Evolutionary conservation across 495 filamentous ascomycete genomes (phyloP), one percentile per base, ranked within the genome.

Genomic region (Diplogelasinospora grovesii): DNA sequence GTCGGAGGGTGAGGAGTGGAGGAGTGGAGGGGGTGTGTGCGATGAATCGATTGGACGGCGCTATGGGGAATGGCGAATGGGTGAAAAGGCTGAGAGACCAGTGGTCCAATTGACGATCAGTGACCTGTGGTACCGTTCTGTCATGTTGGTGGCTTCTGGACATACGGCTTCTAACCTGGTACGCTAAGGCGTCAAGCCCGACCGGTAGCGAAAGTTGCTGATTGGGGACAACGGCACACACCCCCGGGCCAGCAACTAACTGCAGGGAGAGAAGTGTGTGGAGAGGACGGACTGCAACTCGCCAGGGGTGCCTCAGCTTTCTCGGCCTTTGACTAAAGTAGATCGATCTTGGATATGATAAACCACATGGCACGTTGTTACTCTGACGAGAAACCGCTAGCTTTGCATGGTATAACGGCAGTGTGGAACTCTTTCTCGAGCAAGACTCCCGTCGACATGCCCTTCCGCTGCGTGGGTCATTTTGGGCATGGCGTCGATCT

Each of bases 401-500:
- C 15, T 18, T n/a, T n/a, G n/a, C n/a, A n/a, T n/a, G n/a, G n/a
- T n/a, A n/a, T n/a, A n/a, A n/a, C n/a, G n/a, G n/a, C n/a, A n/a
- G n/a, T n/a, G n/a, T n/a, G n/a, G n/a, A n/a, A n/a, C n/a, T n/a
- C n/a, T n/a, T n/a, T n/a, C n/a, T n/a, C n/a, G n/a, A n/a, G n/a
- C n/a, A n/a, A n/a, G n/a, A n/a, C n/a, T n/a, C n/a, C n/a, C n/a
- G n/a, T n/a, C n/a, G n/a, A n/a, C n/a, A n/a, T n/a, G 30, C 30
- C 4, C 13, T 33, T 9, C 30, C 27, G 15, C 15, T 33, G 30
- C 30, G 30, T 14, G 30, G 30, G 10, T 33, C 30, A 33, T 33
- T 33, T 33, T 33, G 10, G 30, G 30, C 4, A 16, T 9, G 21
- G n/a, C 21, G 30, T 33, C 30, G 30, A 33, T 33, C 30, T 33